A percentile compares a stretch with the other conserved stretches of the same genome.
phyloP scores from a whole-genome alignment of 140 eudicot genomes.

The Anethum foeniculum region DNA sequence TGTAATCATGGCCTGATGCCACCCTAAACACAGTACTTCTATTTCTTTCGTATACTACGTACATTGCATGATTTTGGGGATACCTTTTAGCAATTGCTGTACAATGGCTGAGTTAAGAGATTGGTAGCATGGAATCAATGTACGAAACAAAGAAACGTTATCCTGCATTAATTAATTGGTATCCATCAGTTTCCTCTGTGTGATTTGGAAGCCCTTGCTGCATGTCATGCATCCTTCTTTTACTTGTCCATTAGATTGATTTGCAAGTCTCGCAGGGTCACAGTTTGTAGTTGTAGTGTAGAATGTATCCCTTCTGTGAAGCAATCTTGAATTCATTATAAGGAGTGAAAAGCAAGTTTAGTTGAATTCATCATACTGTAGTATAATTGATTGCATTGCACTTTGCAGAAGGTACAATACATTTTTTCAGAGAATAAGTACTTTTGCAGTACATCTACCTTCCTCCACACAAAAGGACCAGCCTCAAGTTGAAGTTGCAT shows the following conservation, averaged over 20 bases:
- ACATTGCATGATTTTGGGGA: too few species aligned
- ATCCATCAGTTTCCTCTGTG: neutral
- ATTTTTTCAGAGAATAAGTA: neutral
- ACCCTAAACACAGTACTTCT: neutral
- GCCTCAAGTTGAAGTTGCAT: too few species aligned
- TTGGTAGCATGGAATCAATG: neutral
- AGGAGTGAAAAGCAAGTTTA: neutral
- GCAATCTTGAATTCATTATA: neutral
- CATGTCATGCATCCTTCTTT: neutral
- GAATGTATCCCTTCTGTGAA: neutral
- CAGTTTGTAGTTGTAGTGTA: neutral
- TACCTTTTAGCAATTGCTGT: too few species aligned
- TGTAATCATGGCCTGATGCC: conserved; percentile 4
- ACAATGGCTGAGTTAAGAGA: neutral
- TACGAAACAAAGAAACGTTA: neutral
- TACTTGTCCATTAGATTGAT: too few species aligned
- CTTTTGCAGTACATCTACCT: neutral
- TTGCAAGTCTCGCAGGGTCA: too few species aligned
- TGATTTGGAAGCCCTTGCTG: neutral
- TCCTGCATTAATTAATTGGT: neutral
- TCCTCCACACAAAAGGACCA: neutral
- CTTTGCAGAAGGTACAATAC: neutral
- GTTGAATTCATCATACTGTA: neutral
- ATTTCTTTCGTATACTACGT: neutral
- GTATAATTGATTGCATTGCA: neutral